phyloP scores from a whole-genome alignment of 164 flowering plant species.

The Amborella trichopoda region DNA sequence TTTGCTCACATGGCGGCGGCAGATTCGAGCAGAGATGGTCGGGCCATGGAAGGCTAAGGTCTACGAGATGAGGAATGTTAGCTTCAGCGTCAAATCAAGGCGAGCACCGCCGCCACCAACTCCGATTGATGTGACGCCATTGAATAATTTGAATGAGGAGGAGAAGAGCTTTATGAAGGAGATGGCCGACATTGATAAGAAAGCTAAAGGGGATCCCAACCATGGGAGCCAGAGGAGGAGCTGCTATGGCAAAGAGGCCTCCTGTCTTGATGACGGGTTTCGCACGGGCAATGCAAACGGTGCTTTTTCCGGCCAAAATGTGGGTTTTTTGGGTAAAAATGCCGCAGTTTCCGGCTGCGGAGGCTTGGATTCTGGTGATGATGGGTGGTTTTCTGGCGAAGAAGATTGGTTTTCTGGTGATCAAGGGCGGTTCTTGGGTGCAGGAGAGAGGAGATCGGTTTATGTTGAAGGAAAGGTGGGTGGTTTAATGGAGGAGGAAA shows the following conservation, averaged over 20 bases:
- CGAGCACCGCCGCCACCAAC: conserved; percentile 44
- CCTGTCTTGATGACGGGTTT: too few species aligned
- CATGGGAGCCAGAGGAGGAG: too few species aligned
- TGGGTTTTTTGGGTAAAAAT: conserved; percentile 73
- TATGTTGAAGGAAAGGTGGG: conserved; percentile 17
- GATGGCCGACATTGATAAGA: too few species aligned
- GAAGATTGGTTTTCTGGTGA: conserved; percentile 14
- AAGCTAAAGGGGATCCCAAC: too few species aligned
- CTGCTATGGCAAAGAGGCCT: too few species aligned
- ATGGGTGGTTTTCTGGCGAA: background rate
- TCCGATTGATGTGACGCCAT: conserved; percentile 40
- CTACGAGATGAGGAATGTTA: conserved; percentile 96
- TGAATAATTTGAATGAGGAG: conserved; percentile 62
- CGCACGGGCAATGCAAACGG: too few species aligned
- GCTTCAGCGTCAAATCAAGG: conserved; percentile 96
- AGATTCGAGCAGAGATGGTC: conserved; percentile 89
- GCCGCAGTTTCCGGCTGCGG: conserved; percentile 28
- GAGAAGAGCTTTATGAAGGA: too few species aligned
- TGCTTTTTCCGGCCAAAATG: too few species aligned
- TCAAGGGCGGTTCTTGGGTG: background rate
- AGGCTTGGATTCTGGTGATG: conserved; percentile 1
- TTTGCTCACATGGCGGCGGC: conserved; percentile 90
- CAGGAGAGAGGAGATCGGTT: conserved; percentile 42
- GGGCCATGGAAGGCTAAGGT: conserved; percentile 94
- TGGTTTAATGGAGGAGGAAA: background rate